These are phyloP conservation scores for Neocucurbitaria cava DNA, from an alignment of 2,329 filamentous ascomycete species.

Conservation along the genomic window DNA sequence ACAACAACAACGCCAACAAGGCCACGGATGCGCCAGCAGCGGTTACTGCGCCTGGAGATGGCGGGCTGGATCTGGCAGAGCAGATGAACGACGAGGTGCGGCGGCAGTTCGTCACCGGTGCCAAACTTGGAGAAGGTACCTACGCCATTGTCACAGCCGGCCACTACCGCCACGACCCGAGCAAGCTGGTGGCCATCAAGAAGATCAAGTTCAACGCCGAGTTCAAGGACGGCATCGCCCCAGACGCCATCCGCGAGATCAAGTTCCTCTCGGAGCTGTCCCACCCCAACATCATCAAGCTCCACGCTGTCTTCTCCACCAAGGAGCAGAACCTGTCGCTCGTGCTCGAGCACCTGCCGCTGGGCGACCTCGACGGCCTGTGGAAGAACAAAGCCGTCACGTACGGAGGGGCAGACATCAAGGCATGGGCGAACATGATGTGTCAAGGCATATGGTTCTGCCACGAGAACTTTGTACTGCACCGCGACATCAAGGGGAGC, in stretches of 20 bases:
- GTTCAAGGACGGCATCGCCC: conserved; percentile 88
- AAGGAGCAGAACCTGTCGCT: conserved; percentile 97
- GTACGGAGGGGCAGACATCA: conserved; percentile 90
- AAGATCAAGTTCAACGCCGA: conserved; percentile 89
- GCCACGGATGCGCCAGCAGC: conserved; percentile 17
- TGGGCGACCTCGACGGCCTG: conserved; percentile 94
- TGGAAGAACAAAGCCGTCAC: conserved; percentile 78
- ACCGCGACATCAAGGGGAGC: conserved; percentile 99
- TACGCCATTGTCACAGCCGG: conserved; percentile 96
- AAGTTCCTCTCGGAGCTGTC: conserved; percentile 93
- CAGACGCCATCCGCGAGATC: conserved; percentile 94
- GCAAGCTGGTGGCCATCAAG: conserved; percentile 84
- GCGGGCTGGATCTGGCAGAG: conserved; percentile 52
- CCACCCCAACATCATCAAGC: conserved; percentile 93
- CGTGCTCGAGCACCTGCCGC: conserved; percentile 89
- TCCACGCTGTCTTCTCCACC: conserved; percentile 91
- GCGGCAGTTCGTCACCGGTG: conserved; percentile 89
- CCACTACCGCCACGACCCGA: conserved; percentile 75
- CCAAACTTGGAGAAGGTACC: conserved; percentile 93
- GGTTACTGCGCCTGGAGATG: conserved; percentile 24
- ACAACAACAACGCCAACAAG: conserved; percentile 13
- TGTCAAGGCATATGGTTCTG: conserved; percentile 92
- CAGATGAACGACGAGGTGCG: conserved; percentile 63
- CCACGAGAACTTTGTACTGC: conserved; percentile 90
- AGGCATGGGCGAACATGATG: conserved; percentile 99